Evolutionary conservation across 192 early-diverging fungal genomes (phyloP).

Genomic region (Obelidium mucronatum): DNA sequence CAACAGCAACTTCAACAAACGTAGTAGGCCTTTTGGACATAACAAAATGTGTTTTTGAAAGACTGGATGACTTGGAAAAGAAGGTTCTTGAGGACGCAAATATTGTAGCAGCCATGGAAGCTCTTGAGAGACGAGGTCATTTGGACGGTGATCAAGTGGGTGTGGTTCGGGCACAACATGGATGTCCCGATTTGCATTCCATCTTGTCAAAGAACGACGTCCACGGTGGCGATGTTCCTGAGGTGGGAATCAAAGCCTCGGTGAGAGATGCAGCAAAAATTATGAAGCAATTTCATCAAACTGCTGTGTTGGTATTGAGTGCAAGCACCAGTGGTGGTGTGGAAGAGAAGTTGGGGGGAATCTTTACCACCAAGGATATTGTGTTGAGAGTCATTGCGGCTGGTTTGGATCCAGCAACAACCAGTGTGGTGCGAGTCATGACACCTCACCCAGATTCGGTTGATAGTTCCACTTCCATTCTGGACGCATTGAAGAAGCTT

Average conservation of each 20-base stretch:
- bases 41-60: constrained; percentile 58
- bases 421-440: constrained; percentile 97
- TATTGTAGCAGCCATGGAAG: constrained; percentile 65
- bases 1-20: constrained; percentile 56
- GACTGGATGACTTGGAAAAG: constrained; percentile 56
- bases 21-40: constrained; percentile 61
- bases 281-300: constrained; percentile 52
- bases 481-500: constrained; percentile 61
- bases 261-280: constrained; percentile 53
- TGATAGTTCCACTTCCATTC: constrained; percentile 41
- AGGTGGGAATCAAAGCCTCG: constrained; percentile 44
- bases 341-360: constrained; percentile 77
- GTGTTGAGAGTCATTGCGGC: constrained; percentile 60
- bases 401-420: constrained; percentile 84
- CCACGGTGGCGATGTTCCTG: constrained; percentile 41
- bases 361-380: constrained; percentile 85
- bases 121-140: constrained; percentile 55
- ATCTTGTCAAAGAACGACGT: constrained; percentile 64
- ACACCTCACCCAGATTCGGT: constrained; percentile 64
- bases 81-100: constrained; percentile 62
- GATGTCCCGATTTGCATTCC: constrained; percentile 87
- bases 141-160: constrained; percentile 49
- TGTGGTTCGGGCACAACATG: constrained; percentile 64
- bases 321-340: constrained; percentile 32
- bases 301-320: constrained; percentile 56